Evolutionary conservation across 2,329 filamentous ascomycete species (phyloP).

Genomic region (Triangularia setosa): DNA sequence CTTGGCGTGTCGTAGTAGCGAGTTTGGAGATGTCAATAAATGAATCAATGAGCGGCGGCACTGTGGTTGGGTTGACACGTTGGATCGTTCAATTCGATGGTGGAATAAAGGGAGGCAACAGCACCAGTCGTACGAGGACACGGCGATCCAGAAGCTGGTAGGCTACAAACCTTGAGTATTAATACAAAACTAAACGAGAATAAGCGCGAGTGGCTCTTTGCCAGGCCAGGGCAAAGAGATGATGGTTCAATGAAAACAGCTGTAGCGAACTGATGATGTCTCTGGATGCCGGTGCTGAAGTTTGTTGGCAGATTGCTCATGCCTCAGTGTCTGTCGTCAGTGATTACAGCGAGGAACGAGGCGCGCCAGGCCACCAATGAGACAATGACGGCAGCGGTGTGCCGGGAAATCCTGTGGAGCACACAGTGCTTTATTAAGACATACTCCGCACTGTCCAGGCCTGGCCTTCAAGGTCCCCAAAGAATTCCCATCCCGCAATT

Average conservation of each 20-base stretch:
- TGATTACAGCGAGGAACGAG: background rate
- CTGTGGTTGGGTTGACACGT: background rate
- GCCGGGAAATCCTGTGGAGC: background rate
- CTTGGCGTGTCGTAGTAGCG: background rate
- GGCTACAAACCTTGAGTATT: background rate
- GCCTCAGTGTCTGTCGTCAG: background rate
- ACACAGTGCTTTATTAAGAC: background rate
- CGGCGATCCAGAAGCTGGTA: background rate
- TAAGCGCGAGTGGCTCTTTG: background rate
- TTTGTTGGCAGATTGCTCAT: background rate
- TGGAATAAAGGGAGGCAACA: background rate
- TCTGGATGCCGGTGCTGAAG: too few relatives aligned
- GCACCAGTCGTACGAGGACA: background rate
- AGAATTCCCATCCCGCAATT: background rate
- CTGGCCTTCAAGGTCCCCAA: background rate
- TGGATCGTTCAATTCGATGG: background rate
- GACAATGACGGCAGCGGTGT: slow-evolving; percentile 7
- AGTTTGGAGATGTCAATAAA: background rate
- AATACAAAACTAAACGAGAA: slow-evolving; percentile 1
- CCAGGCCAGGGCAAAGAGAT: slow-evolving; percentile 7
- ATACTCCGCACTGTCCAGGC: background rate
- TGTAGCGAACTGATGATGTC: background rate
- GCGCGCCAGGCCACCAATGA: background rate
- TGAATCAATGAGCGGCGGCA: too few relatives aligned
- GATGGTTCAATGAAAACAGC: background rate